Base-by-base conservation (phyloP, 352 stramenopile species). In the Phytophthora hybrid region DNA sequence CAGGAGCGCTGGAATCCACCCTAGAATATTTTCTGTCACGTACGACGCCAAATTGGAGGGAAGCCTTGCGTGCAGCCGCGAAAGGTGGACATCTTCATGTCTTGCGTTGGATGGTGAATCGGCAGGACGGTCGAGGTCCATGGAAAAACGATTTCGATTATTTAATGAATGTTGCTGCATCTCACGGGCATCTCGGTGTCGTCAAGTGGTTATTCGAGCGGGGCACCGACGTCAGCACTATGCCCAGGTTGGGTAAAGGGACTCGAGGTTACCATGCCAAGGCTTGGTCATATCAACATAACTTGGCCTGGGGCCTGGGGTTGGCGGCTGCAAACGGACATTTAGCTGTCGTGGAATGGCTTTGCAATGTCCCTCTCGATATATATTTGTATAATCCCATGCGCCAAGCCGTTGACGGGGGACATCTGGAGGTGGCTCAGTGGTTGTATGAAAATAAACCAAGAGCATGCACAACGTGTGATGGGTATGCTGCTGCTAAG, bases 111-210 rank as follows among this genome's bases (percentile, higher is more conserved):
- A 31, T 31, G 29, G 29, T 31, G 29, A 31, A 31, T 31, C 29
- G 29, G 29, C 29, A 31, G 29, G 29, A 31, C 29, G 29, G 29
- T 31, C 29, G 29, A 31, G 29, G 29, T 31, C 29, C 29, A 31
- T 31, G 29, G 29, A 31, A 31, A 8, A 31, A 31, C 29, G 29
- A 31, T 31, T 31, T 31, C 29, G 29, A 31, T 31, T 8, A 31
- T 31, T 31, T 31, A 4, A 5, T 31, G 4, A 0, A 31, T 31
- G 29, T 47, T 39, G 32, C 32, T 18, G 37, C 57, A 65, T 4
- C 26, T 81, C 37, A 63, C 19, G 56, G 57, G 2, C 37, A 53
- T 63, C 34, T 63, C n/a, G n/a, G 53, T 4, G n/a, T 34, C 9
- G 56, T 49, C n/a, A 18, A 53, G 37, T 63, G 56, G 56, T 21